A percentile compares a stretch with the other conserved stretches of the same genome.
These are phyloP conservation scores for Diaporthe batatas DNA, from an alignment of 2,329 filamentous ascomycete species.

Conservation along the genomic window DNA sequence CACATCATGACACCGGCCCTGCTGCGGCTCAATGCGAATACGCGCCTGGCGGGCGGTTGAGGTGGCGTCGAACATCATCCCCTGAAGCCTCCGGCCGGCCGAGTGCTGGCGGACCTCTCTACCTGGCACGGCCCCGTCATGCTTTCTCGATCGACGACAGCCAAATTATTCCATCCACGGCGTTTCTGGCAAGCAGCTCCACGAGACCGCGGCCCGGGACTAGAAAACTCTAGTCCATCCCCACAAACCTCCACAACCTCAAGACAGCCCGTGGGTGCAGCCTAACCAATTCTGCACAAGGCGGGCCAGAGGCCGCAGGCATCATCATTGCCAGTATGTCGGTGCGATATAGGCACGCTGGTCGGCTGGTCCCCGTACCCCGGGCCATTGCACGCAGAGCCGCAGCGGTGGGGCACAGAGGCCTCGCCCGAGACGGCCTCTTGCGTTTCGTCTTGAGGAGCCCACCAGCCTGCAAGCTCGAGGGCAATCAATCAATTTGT, in stretches of 20 bases:
- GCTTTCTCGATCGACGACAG: constrained; percentile 8
- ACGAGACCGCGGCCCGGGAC: constrained; percentile 2
- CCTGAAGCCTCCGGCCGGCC: constrained; percentile 9
- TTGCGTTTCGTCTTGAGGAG: constrained; percentile 27
- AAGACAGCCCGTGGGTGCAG: not conserved
- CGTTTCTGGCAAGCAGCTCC: not conserved
- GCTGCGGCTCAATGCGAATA: constrained; percentile 12
- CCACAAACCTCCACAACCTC: constrained; percentile 29
- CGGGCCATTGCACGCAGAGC: constrained; percentile 14
- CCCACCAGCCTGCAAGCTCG: constrained; percentile 11
- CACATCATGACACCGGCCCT: constrained; percentile 22
- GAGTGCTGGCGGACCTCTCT: not conserved
- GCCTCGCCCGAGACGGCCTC: constrained; percentile 22
- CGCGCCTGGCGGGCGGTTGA: not conserved
- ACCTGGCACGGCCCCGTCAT: constrained; percentile 12
- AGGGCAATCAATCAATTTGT: constrained; percentile 24
- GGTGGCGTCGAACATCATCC: not conserved
- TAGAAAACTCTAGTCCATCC: constrained; percentile 10
- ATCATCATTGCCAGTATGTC: constrained; percentile 27
- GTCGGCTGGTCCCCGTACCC: constrained; percentile 1
- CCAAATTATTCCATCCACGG: constrained; percentile 21
- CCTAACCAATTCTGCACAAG: constrained; percentile 24
- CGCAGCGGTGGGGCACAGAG: constrained; percentile 1
- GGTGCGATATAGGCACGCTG: not conserved
- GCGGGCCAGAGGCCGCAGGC: constrained; percentile 3